phyloP scores from a whole-genome alignment of 192 early-diverging fungal species.

The Backusella psychrophila region DNA sequence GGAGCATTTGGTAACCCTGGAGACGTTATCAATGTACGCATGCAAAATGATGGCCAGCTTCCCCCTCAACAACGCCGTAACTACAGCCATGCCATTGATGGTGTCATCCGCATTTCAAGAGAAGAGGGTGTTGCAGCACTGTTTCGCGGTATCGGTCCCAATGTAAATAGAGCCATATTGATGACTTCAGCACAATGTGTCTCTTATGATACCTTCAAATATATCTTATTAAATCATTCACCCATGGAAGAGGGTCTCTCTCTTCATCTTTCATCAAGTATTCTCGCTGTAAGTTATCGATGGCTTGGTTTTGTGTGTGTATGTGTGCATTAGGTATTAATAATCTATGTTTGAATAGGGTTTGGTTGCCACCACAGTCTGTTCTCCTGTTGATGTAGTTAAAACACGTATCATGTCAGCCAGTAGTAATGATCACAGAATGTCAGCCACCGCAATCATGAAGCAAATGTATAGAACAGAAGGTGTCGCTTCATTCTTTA shows the following conservation, averaged over 20 bases:
- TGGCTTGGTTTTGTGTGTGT: background rate
- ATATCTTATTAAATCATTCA: conserved; percentile 54
- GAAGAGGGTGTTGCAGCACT: conserved; percentile 75
- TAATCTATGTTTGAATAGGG: conserved; percentile 37
- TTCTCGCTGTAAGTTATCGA: conserved; percentile 59
- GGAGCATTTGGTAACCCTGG: conserved; percentile 74
- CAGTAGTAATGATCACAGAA: conserved; percentile 8
- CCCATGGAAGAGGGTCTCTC: conserved; percentile 60
- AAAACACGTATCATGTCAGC: conserved; percentile 84
- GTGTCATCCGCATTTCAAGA: conserved; percentile 68
- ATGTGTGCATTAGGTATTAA: background rate
- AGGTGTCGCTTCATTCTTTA: conserved; percentile 68
- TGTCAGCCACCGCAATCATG: conserved; percentile 45
- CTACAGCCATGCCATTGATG: conserved; percentile 76
- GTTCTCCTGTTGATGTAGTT: conserved; percentile 77
- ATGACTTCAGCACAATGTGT: conserved; percentile 71
- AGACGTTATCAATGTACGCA: conserved; percentile 74
- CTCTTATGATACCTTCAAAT: conserved; percentile 76
- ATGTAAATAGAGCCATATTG: conserved; percentile 85
- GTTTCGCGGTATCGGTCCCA: conserved; percentile 88
- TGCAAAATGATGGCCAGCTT: conserved; percentile 77
- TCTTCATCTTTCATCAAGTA: conserved; percentile 66
- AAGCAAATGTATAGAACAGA: conserved; percentile 45
- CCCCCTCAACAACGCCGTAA: conserved; percentile 61
- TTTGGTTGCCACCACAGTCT: conserved; percentile 70